Base-by-base conservation (phyloP, 2,329 filamentous ascomycete genomes). In the Fusarium buharicum region DNA sequence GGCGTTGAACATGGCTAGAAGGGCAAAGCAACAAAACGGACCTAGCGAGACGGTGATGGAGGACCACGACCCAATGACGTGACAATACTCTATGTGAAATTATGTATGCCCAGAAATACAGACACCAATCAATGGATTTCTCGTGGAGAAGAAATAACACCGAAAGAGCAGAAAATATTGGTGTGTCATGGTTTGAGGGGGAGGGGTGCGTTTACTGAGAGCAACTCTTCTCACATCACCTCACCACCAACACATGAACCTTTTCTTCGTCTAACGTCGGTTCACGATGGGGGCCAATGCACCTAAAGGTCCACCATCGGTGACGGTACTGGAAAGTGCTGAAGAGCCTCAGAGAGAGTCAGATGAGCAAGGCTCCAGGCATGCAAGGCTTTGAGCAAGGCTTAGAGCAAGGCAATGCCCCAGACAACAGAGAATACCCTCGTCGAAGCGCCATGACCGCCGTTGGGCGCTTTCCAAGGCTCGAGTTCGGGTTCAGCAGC, bases 21-120 rank as follows among this genome's bases (percentile, higher is more conserved):
- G 33, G 16, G 49, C 58, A 51, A 44, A 60, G 48, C 59, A 59
- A 47, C 27, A 45, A 53, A 38, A 63, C 50, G 39, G 39, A 62
- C 27, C 11, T 45, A 47, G n/a, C 18, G 49, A 60, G 33, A 30
- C 33, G 33, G 28, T 44, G 37, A 49, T 64, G 57, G 45, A 34
- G 37, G 45, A 16, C 45, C 12, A 48, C 33, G 38, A 24, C 45
- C 55, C 57, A 65, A 66, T 65, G 62, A 65, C 54, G 62, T 55
- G 62, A 55, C 48, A 31, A 47, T 38, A 47, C 17, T 12, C 7
- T 34, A 28, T 9, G 20, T 53, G 41, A 39, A 54, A 50, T 59
- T 59, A 59, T 62, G 62, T 66, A 62, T 66, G 62, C 62, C 62
- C 52, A 65, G 62, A 65, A 62, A 63, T 65, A 53, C 55, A 47